A percentile compares a stretch with the other conserved stretches of the same genome.
These are phyloP conservation scores for Pisolithus marmoratus DNA, from an alignment of 768 basidiomycete genomes.

Conservation along the genomic window DNA sequence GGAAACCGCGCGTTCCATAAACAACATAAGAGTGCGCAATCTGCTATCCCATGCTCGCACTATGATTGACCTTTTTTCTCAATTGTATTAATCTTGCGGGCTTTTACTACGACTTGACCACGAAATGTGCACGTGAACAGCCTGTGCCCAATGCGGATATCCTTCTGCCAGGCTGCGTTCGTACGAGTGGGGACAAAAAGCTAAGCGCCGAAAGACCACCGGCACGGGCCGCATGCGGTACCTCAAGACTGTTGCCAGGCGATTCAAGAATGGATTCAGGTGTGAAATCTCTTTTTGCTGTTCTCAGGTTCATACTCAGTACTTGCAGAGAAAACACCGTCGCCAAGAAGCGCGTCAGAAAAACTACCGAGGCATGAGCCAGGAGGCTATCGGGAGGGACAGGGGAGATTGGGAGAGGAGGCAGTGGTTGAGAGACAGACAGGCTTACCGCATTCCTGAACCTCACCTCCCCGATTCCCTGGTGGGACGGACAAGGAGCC, in stretches of 20 bases:
- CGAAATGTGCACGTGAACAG: conserved; percentile 33
- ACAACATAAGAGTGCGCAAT: conserved; percentile 88
- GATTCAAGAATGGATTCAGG: conserved; percentile 99
- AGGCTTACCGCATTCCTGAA: background rate
- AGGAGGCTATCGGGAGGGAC: background rate
- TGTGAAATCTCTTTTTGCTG: conserved; percentile 24
- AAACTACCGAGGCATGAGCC: conserved; percentile 42
- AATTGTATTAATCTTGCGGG: background rate
- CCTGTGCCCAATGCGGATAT: conserved; percentile 94
- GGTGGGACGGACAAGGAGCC: background rate
- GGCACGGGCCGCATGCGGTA: conserved; percentile 95
- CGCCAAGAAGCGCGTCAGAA: conserved; percentile 78
- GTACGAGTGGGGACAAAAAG: conserved; percentile 98
- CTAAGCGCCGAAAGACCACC: conserved; percentile 99
- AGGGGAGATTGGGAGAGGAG: background rate
- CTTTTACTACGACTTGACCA: too few relatives aligned
- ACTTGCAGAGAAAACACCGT: conserved; percentile 74
- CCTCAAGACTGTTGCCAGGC: conserved; percentile 87
- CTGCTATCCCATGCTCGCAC: background rate
- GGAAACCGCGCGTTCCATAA: conserved; percentile 94
- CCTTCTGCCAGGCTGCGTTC: conserved; percentile 93
- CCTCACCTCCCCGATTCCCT: background rate
- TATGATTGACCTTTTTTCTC: background rate
- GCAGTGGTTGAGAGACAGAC: background rate
- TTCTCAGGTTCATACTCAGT: background rate